A percentile compares a stretch with the other conserved stretches of the same genome.
These are phyloP conservation scores for Combretum micranthum DNA, from an alignment of 345 rosid species.

Conservation along the genomic window DNA sequence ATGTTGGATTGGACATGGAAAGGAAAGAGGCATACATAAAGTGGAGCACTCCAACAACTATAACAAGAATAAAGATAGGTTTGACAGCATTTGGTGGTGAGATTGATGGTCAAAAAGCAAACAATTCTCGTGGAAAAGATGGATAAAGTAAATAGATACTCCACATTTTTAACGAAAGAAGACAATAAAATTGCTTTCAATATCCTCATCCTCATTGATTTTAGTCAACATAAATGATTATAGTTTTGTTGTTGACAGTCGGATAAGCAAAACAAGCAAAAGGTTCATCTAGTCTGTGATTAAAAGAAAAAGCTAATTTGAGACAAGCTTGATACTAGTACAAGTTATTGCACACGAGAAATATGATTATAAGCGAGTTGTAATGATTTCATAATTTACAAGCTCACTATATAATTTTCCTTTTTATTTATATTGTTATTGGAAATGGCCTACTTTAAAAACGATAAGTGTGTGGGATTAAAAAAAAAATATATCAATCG, in stretches of 20 bases:
- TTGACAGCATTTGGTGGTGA: neutral
- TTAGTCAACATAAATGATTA: constrained; percentile 51
- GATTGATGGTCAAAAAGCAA: constrained; percentile 53
- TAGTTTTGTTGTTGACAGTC: constrained; percentile 35
- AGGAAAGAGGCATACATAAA: constrained; percentile 13
- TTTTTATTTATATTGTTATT: too few species aligned
- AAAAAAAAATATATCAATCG: too few species aligned
- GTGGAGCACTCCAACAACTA: constrained; percentile 19
- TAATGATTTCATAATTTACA: too few species aligned
- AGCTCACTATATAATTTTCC: too few species aligned
- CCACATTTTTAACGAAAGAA: constrained; percentile 15
- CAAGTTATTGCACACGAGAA: too few species aligned
- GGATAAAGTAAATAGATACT: constrained; percentile 15
- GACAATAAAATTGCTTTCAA: neutral
- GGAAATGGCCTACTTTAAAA: too few species aligned
- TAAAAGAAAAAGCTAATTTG: neutral
- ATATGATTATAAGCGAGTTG: too few species aligned
- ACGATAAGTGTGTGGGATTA: too few species aligned
- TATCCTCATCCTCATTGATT: constrained; percentile 14
- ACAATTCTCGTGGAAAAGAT: constrained; percentile 22
- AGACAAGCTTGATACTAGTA: neutral
- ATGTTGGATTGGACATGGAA: constrained; percentile 31
- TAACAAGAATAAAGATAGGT: constrained; percentile 18
- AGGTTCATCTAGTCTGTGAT: neutral
- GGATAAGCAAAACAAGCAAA: constrained; percentile 5